Base-by-base conservation (phyloP, 148 eudicot genomes). In the Simmondsia chinensis region DNA sequence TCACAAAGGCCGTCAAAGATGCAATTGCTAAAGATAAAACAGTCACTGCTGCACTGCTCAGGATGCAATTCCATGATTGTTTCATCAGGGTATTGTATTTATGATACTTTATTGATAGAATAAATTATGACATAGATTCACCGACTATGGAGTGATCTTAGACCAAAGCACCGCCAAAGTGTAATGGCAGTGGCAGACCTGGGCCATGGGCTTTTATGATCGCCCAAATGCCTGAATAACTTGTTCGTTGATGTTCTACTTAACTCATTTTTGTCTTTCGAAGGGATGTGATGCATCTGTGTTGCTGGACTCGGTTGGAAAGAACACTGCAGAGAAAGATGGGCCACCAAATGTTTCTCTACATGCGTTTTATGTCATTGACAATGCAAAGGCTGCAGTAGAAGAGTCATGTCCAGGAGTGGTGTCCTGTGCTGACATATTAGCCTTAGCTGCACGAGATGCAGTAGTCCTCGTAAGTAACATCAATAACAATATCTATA, bases 281-380 rank as follows among this genome's bases (percentile, higher is more conserved):
- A 32, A 87, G 96, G 88, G 88, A 0, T 87, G 96, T 69, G 96
- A 87, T 72, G 96, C 74, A 59, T 87, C 96, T 12, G 82, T 87
- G 56, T 52, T 87, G 59, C 53, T 82, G 52, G 79, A 76, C 54
- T 71, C 79, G n/a, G 48, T 24, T 10, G 79, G 69, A 29, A 59
- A 57, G 38, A 69, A 69, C 62, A 62, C 50, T 22, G 85, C 83
- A 39, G 96, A 87, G 61, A 87, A 76, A 50, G 57, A 61, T 3
- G 94, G 75, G 3, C 82, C 82, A 0, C 82, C 96, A 5, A 87
- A 82, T 46, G 54, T 65, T 20, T 82, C 96, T 3, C 50, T 87
- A 47, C 96, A 79, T 63, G 88, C 88, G 11, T 82, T 76, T 59
- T 72, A 38, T 51, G 94, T 77, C 54, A 82, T 87, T 49, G 76